Conservation (phyloP, 805 yeast genomes). For the Saccharomyces jurei region DNA sequence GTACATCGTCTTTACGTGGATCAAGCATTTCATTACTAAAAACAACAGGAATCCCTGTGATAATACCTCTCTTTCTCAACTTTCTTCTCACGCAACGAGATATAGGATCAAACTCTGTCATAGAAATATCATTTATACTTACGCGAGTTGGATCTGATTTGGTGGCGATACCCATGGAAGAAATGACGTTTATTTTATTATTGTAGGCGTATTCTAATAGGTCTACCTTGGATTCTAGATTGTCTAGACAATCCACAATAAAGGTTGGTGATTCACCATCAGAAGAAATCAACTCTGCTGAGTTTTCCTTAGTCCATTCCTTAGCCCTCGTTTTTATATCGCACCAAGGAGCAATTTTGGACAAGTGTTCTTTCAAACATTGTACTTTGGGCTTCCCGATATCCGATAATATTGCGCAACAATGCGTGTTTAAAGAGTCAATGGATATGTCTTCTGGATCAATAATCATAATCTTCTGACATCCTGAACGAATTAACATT, state of each 20-base stretch:
- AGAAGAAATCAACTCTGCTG: slow-evolving; percentile 43
- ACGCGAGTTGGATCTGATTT: slow-evolving; percentile 86
- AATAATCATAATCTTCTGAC: slow-evolving; percentile 60
- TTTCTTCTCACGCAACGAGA: slow-evolving; percentile 74
- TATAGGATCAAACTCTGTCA: slow-evolving; percentile 82
- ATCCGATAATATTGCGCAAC: slow-evolving; percentile 74
- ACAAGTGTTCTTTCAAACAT: slow-evolving; percentile 53
- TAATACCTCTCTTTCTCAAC: slow-evolving; percentile 65
- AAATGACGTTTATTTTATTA: slow-evolving; percentile 52
- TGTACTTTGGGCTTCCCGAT: slow-evolving; percentile 83
- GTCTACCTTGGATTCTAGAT: slow-evolving; percentile 86
- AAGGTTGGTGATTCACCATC: slow-evolving; percentile 47
- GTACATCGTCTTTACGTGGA: slow-evolving; percentile 71
- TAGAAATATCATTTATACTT: slow-evolving; percentile 72
- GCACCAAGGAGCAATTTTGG: slow-evolving; percentile 79
- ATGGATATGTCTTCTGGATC: slow-evolving; percentile 90
- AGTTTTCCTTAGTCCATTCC: slow-evolving; percentile 57
- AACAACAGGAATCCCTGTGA: slow-evolving; percentile 68
- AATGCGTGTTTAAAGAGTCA: slow-evolving; percentile 80
- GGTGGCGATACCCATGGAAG: slow-evolving; percentile 94
- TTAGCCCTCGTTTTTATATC: slow-evolving; percentile 62
- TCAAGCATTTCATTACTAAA: slow-evolving; percentile 90
- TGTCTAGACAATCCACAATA: slow-evolving; percentile 86
- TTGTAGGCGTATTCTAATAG: slow-evolving; percentile 59
- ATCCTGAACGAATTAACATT: slow-evolving; percentile 80